Evolutionary conservation across 495 filamentous ascomycete genomes (phyloP), one percentile per base, ranked within the genome.

Genomic region (Penicillium paxilli): DNA sequence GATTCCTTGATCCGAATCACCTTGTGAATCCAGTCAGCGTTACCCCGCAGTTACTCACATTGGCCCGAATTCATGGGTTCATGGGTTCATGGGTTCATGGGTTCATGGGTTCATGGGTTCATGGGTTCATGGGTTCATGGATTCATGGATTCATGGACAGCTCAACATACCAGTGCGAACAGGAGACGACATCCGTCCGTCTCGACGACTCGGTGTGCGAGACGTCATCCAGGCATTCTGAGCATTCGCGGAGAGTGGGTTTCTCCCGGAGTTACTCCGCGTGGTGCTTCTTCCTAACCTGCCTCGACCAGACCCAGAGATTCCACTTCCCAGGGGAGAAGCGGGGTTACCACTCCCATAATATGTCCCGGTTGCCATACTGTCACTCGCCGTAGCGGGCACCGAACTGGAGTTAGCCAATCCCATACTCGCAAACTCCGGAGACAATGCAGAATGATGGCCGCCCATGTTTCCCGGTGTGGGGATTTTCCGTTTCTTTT

Each of bases 401-500:
- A 72, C 63, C 53, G 80, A 71, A 49, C 72, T 75, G 12, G 73
- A 64, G 33, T 68, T 74, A 21, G 75, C 70, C 44, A 88, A 72
- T 5, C 80, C 83, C 79, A 89, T 81, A 52, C 69, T 84, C 26
- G 86, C 83, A 67, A 77, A 80, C 69, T 81, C 83, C 49, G 75
- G 80, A 14, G 86, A 84, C 20, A 90, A 68, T 42, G 75, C 78
- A 20, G 76, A 82, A 55, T 85, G 83, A 51, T 91, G 86, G 44
- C 75, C 74, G 11, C 81, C 83, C 4, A 82, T 73, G 47, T 83
- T 86, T 4, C 86, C 88, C n/a, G 90, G 87, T 0, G 89, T 89
- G 4, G 95, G 95, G 24, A 98, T 97, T 72, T 99, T 99, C 52
- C 95, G 83, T 70, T 99, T 98, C 76, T 98, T 98, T 71, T 99